Percentiles rank a stretch among this genome's conserved stretches.
These are phyloP conservation scores for Populus nigra DNA, from an alignment of 345 rosid species.

Conservation along the genomic window DNA sequence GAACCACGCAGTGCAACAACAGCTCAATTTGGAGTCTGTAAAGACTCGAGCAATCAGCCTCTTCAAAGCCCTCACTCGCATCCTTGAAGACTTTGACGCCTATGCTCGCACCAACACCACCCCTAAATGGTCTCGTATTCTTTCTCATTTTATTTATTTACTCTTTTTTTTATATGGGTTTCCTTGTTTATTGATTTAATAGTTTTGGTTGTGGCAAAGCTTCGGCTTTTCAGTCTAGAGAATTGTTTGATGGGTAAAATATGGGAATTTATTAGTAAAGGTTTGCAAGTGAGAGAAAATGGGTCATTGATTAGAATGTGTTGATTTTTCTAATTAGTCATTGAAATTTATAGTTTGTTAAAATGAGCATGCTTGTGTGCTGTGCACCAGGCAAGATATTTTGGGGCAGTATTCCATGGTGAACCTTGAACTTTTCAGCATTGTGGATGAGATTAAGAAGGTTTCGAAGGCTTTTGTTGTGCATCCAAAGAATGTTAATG, in stretches of 20 bases:
- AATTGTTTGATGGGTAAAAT: too few relatives aligned
- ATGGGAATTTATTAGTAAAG: too few relatives aligned
- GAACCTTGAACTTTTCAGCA: constrained; percentile 89
- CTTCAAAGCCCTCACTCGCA: constrained; percentile 76
- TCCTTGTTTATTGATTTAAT: background rate
- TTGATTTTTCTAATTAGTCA: too few relatives aligned
- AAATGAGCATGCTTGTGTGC: background rate
- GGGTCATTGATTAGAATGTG: too few relatives aligned
- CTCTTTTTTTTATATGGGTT: background rate
- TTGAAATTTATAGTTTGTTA: too few relatives aligned
- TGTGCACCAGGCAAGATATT: constrained; percentile 71
- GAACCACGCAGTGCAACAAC: constrained; percentile 61
- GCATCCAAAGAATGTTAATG: constrained; percentile 86
- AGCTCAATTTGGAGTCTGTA: constrained; percentile 70
- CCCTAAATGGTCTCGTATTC: constrained; percentile 63
- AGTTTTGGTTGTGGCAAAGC: too few relatives aligned
- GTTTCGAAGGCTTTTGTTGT: constrained; percentile 86
- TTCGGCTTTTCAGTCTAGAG: too few relatives aligned
- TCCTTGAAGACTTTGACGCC: constrained; percentile 81
- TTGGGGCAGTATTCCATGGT: constrained; percentile 90
- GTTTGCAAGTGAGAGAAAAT: too few relatives aligned
- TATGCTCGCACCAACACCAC: constrained; percentile 70
- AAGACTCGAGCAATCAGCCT: constrained; percentile 79
- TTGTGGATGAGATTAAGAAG: constrained; percentile 72
- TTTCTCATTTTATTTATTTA: background rate